These are phyloP conservation scores for Metschnikowia proteae DNA, from an alignment of 805 yeast genomes.

Conservation along the genomic window DNA sequence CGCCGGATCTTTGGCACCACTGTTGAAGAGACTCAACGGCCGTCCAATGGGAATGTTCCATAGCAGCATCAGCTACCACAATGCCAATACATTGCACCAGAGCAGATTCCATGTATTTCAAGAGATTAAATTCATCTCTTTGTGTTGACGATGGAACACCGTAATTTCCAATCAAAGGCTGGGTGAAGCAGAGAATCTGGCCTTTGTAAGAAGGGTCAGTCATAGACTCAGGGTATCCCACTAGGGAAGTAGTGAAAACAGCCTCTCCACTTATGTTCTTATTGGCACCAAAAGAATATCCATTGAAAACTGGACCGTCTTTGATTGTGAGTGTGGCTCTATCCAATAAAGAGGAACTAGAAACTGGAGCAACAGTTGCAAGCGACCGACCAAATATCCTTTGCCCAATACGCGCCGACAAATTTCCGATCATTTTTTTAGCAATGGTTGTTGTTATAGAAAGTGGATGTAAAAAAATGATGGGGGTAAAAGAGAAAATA, in stretches of 20 bases:
- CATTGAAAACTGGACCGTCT: slow-evolving; percentile 90
- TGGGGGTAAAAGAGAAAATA: not conserved
- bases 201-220: slow-evolving; percentile 98
- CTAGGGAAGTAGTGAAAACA: slow-evolving; percentile 95
- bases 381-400: slow-evolving; percentile 23
- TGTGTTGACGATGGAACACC: slow-evolving; percentile 89
- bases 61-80: slow-evolving; percentile 92
- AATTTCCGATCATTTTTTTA: not conserved
- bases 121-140: slow-evolving; percentile 78
- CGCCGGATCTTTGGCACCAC: slow-evolving; percentile 96
- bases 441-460: not conserved
- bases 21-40: slow-evolving; percentile 93
- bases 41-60: slow-evolving; percentile 98
- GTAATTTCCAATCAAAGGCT: slow-evolving; percentile 95
- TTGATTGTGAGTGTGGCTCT: slow-evolving; percentile 88
- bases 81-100: slow-evolving; percentile 91
- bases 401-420: not conserved
- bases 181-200: slow-evolving; percentile 94
- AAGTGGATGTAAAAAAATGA: not conserved
- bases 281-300: slow-evolving; percentile 94
- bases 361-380: slow-evolving; percentile 32
- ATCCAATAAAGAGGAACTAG: slow-evolving; percentile 45
- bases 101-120: slow-evolving; percentile 90
- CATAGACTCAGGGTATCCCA: slow-evolving; percentile 98
- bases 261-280: slow-evolving; percentile 94